Conservation (phyloP, 148 eudicot genomes). For the Cornus suecica region DNA sequence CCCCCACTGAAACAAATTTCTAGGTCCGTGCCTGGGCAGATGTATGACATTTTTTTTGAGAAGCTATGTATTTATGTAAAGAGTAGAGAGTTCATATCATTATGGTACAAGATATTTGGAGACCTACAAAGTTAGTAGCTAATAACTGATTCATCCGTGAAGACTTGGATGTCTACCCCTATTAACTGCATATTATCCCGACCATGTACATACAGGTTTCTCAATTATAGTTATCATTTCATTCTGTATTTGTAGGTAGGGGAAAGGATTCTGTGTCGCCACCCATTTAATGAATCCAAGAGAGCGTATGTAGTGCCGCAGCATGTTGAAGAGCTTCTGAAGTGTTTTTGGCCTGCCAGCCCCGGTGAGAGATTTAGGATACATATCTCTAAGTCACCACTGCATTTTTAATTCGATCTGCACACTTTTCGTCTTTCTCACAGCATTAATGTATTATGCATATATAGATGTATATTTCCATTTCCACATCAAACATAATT, state of each 20-base stretch:
- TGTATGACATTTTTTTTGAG: not conserved
- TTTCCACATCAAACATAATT: not conserved
- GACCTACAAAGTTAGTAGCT: not conserved
- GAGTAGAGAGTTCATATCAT: not conserved
- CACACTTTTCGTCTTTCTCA: not conserved
- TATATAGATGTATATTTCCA: not conserved
- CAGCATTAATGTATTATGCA: not conserved
- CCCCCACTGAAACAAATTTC: no score
- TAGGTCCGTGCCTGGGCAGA: no score
- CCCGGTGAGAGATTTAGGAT: conserved; percentile 48
- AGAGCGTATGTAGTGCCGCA: conserved; percentile 94
- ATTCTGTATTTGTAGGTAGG: conserved; percentile 42
- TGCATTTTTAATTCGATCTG: not conserved
- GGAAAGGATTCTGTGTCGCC: conserved; percentile 88
- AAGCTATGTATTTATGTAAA: not conserved
- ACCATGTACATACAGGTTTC: not conserved
- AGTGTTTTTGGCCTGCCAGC: conserved; percentile 89
- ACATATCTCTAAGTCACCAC: not conserved
- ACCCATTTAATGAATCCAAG: conserved; percentile 93
- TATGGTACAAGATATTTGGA: not conserved
- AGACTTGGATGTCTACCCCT: not conserved
- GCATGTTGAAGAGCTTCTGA: conserved; percentile 88
- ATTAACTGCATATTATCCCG: not conserved
- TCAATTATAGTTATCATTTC: not conserved
- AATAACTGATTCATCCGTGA: not conserved